Base-by-base conservation (phyloP, 352 stramenopile genomes). In the Globisporangium spiculum region DNA sequence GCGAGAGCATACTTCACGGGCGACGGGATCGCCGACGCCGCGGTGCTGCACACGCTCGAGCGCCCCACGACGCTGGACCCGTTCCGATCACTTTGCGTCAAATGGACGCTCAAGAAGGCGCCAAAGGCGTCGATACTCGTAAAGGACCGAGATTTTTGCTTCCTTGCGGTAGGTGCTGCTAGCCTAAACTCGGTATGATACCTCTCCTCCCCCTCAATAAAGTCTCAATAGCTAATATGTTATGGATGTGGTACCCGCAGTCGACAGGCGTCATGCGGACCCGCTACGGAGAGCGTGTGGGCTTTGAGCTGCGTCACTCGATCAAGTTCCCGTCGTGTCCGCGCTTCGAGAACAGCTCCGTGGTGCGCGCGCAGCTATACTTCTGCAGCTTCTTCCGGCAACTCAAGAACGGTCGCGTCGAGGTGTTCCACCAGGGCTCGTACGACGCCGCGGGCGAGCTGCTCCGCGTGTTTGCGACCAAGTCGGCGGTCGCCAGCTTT, bases 301-400 rank as follows among this genome's bases (percentile, higher is more conserved):
- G 79, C 59, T 88, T 80, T 55, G 50, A 77, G 54, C 57, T 88
- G 56, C 80, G 83, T 6, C 82, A 92, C 74, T 91, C 84, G 44
- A 74, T 92, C 44, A 81, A 74, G 38, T 85, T 91, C 56, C 75
- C 76, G n/a, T 79, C 70, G 54, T 88, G 78, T 41, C 76, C 75
- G 24, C 72, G 68, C 18, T 82, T 84, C 46, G 68, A 80, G 65
- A 83, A 83, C 63, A 69, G 76, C 57, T 79, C 81, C 26, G 77
- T 91, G 5, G 76, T 90, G n/a, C 75, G 85, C 41, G 83, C 73
- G 18, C 81, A 91, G 69, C 71, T 92, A 64, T 88, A 82, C 64
- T 76, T 81, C 59, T 90, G 83, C 65, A 89, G 73, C 30, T 84
- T 93, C 62, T 93, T 90, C 61, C 71, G 83, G 24, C 82, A 91